Base-by-base conservation (phyloP, 495 filamentous ascomycete genomes). In the Venustampulla echinocandica region DNA sequence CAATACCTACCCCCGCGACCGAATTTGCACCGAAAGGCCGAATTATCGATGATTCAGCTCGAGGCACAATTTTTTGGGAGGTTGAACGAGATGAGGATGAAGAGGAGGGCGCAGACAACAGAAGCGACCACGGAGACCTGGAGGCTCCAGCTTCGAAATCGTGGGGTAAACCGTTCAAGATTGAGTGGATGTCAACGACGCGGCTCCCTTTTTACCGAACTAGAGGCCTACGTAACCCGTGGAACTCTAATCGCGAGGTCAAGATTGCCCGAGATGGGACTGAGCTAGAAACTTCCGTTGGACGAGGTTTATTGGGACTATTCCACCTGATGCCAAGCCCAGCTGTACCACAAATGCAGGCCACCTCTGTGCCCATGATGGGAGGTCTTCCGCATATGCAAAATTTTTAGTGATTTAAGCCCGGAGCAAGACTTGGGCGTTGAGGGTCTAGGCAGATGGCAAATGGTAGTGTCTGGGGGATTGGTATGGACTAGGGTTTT, bases 51-150 rank as follows among this genome's bases (percentile, higher is more conserved):
- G 92, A 98, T 61, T 84, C 87, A 19, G 86, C 82, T 1, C 80
- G 92, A 17, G 92, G 89, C 0, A 95, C 90, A 7, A 94, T 95
- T 43, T 98, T 98, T 56, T 98, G 92, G 92, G 92, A 98, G 60
- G 85, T 85, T 3, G 84, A 90, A 46, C 42, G 54, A 33, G 58
- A 68, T 0, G 80, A 68, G 7, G 69, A 71, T 4, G 53, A 36
- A 1, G 66, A 74, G 11, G 70, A 69, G 4, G 56, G 63, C 0
- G 67, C 69, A 17, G 65, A 64, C 10, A 32, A 27, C 2, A 50
- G 60, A 27, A 53, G 52, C 17, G 57, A 55, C 28, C 41, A 67
- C 55, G 55, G 54, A 19, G 58, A 50, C 22, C 15, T 1, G 7
- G 66, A 66, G 22, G 54, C 58, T 10, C 61, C 63, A 0, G 64